phyloP scores from a whole-genome alignment of 2,329 filamentous ascomycete genomes.

The Botrytis byssoidea region DNA sequence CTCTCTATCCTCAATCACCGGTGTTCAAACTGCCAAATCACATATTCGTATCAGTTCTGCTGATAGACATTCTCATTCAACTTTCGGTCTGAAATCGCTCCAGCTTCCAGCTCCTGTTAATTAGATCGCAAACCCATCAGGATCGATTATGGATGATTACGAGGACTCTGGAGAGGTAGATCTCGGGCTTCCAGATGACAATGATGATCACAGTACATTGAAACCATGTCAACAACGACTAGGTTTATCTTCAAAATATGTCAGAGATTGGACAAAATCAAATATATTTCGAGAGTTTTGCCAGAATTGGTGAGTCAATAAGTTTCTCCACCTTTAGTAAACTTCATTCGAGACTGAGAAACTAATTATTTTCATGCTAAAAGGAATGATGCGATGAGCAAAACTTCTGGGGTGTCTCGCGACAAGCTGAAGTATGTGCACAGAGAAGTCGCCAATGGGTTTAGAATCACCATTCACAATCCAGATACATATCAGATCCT shows the following conservation, averaged over 20 bases:
- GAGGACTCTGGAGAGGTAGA: not conserved
- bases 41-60: not conserved
- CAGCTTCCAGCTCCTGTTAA: not conserved
- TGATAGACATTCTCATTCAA: not conserved
- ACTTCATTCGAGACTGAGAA: not conserved
- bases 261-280: not conserved
- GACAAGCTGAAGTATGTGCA: not conserved
- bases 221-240: slow-evolving; percentile 1
- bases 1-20: too few species aligned
- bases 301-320: not conserved
- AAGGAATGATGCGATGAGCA: not conserved
- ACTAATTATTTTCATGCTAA: not conserved
- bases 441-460: not conserved
- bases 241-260: not conserved
- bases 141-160: not conserved
- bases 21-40: not conserved
- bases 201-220: not conserved
- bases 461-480: not conserved
- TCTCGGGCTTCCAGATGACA: not conserved
- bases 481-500: not conserved
- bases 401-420: not conserved
- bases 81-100: not conserved
- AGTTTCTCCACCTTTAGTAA: not conserved
- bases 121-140: too few species aligned
- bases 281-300: not conserved